These are phyloP conservation scores for Galeopsis tetrahit DNA, from an alignment of 257 asterid species.

Conservation along the genomic window DNA sequence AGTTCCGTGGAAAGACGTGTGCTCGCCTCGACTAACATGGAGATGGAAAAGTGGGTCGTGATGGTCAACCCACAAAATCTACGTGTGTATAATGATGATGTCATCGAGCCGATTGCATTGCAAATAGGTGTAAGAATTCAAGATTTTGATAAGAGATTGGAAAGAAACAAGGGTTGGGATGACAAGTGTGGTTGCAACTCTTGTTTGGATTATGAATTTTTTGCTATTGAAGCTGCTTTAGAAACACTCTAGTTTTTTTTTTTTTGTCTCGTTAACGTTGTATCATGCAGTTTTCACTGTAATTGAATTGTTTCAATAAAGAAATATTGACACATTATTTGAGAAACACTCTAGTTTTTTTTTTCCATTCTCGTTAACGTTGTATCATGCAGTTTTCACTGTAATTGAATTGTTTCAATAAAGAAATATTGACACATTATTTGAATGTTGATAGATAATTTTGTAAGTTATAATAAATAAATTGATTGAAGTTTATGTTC, in stretches of 20 bases:
- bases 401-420: too few species aligned
- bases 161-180: conserved; percentile 25
- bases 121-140: conserved; percentile 45
- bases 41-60: conserved; percentile 53
- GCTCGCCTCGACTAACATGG: conserved; percentile 37
- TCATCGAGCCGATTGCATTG: conserved; percentile 49
- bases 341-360: too few species aligned
- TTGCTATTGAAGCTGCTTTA: conserved; percentile 54
- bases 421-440: too few species aligned
- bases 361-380: too few species aligned
- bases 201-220: conserved; percentile 49
- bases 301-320: too few species aligned
- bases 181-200: conserved; percentile 41
- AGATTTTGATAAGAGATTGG: conserved; percentile 16
- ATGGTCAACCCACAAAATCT: conserved; percentile 37
- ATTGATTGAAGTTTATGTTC: too few species aligned
- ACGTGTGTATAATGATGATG: conserved; percentile 30
- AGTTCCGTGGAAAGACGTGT: conserved; percentile 53
- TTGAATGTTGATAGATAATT: too few species aligned
- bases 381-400: too few species aligned
- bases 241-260: conserved; percentile 26
- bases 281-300: too few species aligned
- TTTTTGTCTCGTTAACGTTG: background rate
- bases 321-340: too few species aligned
- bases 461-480: too few species aligned